phyloP scores from a whole-genome alignment of 2,329 filamentous ascomycete genomes.

The Thermomyces lanuginosus region DNA sequence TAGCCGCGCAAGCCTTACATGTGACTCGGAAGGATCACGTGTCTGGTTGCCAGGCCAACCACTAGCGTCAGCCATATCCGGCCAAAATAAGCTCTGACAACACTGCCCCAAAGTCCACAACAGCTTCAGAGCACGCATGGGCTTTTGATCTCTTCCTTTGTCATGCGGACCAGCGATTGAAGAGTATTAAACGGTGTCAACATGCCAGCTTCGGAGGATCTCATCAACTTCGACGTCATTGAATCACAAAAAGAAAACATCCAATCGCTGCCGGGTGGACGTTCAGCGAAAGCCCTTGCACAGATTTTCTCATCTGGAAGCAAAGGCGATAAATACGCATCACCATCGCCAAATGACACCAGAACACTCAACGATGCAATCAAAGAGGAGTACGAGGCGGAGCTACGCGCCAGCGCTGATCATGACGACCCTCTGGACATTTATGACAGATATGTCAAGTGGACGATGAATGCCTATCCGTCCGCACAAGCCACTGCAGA shows the following conservation, averaged over 20 bases:
- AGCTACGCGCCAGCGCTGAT: conserved; percentile 62
- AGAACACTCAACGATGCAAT: conserved; percentile 63
- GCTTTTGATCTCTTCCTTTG: too few relatives aligned
- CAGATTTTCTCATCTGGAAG: conserved; percentile 45
- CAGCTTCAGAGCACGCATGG: too few relatives aligned
- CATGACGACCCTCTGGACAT: conserved; percentile 90
- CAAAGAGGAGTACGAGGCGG: conserved; percentile 70
- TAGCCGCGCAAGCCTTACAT: too few relatives aligned
- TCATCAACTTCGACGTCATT: conserved; percentile 67
- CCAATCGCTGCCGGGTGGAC: conserved; percentile 70
- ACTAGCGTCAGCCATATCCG: conserved; percentile 18
- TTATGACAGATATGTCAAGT: conserved; percentile 91
- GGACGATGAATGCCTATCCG: conserved; percentile 89
- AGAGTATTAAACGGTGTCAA: too few relatives aligned
- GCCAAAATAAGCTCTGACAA: not conserved
- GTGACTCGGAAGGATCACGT: too few relatives aligned
- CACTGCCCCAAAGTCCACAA: not conserved
- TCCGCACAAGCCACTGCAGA: conserved; percentile 81
- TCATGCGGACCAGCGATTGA: too few relatives aligned
- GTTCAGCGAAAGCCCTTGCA: conserved; percentile 78
- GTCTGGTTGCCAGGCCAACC: conserved; percentile 18
- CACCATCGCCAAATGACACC: conserved; percentile 54
- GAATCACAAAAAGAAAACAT: conserved; percentile 98
- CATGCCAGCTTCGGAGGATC: conserved; percentile 28
- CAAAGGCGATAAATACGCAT: conserved; percentile 35